A percentile compares a stretch with the other conserved stretches of the same genome.
Conservation (phyloP, 192 early-diverging fungal species). For the Coemansia reversa region DNA sequence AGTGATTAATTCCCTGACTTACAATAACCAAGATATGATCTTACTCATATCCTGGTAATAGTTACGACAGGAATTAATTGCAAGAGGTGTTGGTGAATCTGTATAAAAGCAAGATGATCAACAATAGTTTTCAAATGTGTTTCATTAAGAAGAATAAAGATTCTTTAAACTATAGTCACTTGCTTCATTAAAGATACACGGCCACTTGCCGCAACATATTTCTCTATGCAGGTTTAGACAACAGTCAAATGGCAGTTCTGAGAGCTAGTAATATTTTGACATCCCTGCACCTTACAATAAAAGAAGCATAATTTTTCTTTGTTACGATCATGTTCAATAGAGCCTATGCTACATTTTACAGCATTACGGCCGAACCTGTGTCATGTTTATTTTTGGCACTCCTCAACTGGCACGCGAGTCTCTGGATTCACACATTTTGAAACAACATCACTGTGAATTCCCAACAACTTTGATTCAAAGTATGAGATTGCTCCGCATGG, state of each 20-base stretch:
- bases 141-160: too few species aligned
- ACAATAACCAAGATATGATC: too few species aligned
- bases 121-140: too few species aligned
- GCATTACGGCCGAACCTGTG: not conserved
- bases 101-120: too few species aligned
- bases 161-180: too few species aligned
- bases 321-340: not conserved
- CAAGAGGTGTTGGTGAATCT: too few species aligned
- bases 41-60: too few species aligned
- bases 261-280: not conserved
- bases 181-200: too few species aligned
- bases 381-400: not conserved
- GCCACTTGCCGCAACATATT: too few species aligned
- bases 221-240: not conserved
- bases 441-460: not conserved
- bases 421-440: not conserved
- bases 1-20: too few species aligned
- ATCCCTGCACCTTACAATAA: too few species aligned
- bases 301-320: not conserved
- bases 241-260: not conserved
- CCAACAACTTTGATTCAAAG: not conserved
- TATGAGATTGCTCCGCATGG: not conserved
- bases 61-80: too few species aligned
- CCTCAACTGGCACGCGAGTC: not conserved
- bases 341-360: not conserved